Evolutionary conservation across 345 rosid genomes (phyloP).

Genomic region (Citrus hindsii): DNA sequence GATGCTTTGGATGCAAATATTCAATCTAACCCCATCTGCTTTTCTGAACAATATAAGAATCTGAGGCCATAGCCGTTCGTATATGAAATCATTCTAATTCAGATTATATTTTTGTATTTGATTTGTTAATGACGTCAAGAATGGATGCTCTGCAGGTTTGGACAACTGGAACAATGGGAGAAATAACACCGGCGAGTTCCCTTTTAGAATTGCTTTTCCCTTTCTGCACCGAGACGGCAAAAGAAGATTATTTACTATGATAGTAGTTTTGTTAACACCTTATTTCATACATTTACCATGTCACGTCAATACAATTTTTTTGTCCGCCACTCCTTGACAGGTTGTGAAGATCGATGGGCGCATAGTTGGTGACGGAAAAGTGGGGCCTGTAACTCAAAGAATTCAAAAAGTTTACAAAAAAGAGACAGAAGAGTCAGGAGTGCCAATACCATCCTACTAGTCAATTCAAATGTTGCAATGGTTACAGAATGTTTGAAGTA

Average conservation of each 20-base stretch:
- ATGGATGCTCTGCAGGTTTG: conserved; percentile 50
- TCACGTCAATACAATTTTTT: neutral
- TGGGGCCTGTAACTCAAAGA: conserved; percentile 56
- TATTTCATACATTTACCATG: neutral
- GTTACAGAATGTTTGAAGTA: neutral
- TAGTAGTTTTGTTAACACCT: neutral
- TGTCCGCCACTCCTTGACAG: conserved; percentile 20
- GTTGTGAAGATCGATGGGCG: conserved; percentile 73
- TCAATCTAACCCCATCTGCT: neutral
- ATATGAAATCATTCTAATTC: neutral
- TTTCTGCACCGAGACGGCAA: neutral
- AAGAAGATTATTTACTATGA: neutral
- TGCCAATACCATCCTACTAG: conserved; percentile 57
- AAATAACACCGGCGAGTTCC: conserved; percentile 64
- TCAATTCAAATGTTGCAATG: neutral
- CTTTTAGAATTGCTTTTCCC: neutral
- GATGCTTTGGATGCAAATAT: neutral
- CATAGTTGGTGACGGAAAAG: conserved; percentile 68
- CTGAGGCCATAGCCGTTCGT: neutral
- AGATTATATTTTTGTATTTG: neutral
- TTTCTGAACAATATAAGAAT: neutral
- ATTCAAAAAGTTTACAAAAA: conserved; percentile 66
- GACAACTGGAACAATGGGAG: conserved; percentile 97
- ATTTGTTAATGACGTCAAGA: neutral
- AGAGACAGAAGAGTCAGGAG: conserved; percentile 59